Percentiles rank a stretch among this genome's conserved stretches.
Conservation (phyloP, 2,329 filamentous ascomycete species). For the Botrytis galanthina region DNA sequence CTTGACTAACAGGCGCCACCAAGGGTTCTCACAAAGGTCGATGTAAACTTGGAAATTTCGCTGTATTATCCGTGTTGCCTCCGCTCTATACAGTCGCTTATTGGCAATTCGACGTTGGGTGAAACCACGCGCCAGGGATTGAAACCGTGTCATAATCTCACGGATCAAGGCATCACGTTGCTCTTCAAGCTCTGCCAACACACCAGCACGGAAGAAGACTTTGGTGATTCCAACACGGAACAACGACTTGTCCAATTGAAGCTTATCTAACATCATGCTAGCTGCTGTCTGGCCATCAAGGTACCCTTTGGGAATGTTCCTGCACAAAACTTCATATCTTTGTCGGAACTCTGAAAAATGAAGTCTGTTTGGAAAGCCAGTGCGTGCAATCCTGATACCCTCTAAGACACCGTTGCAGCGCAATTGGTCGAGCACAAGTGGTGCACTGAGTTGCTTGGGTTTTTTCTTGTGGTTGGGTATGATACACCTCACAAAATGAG, state of each 20-base stretch:
- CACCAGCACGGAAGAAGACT: slow-evolving; percentile 95
- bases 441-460: slow-evolving; percentile 86
- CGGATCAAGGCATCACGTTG: slow-evolving; percentile 89
- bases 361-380: slow-evolving; percentile 92
- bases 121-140: slow-evolving; percentile 87
- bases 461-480: slow-evolving; percentile 97
- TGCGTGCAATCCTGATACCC: slow-evolving; percentile 93
- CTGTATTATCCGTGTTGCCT: slow-evolving; percentile 93
- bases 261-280: slow-evolving; percentile 82
- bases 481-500: slow-evolving; percentile 97
- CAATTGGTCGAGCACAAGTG: slow-evolving; percentile 95
- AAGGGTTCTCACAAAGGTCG: slow-evolving; percentile 85
- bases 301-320: slow-evolving; percentile 83
- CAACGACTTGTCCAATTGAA: slow-evolving; percentile 78
- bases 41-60: slow-evolving; percentile 91
- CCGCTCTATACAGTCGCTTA: slow-evolving; percentile 90
- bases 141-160: slow-evolving; percentile 90
- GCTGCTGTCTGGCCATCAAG: slow-evolving; percentile 86
- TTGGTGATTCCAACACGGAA: slow-evolving; percentile 95
- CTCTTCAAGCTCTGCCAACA: slow-evolving; percentile 94
- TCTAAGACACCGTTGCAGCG: slow-evolving; percentile 99
- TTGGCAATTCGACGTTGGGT: slow-evolving; percentile 82
- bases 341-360: slow-evolving; percentile 92
- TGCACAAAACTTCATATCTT: slow-evolving; percentile 91
- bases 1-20: slow-evolving; percentile 93